Evolutionary conservation across 2,329 filamentous ascomycete species (phyloP).

Genomic region (Clarireedia paspali): DNA sequence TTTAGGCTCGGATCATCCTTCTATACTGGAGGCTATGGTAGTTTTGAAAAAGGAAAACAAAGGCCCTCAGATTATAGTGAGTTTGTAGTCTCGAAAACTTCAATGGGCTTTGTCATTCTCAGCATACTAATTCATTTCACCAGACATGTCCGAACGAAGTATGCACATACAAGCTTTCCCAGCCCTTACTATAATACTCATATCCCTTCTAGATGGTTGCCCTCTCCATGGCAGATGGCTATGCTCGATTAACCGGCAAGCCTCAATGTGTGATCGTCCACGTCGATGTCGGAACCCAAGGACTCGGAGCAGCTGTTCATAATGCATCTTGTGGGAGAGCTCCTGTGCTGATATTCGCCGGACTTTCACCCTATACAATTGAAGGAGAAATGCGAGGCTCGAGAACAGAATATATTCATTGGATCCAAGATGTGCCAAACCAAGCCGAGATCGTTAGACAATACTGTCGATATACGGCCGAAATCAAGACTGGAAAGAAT

Average conservation of each 20-base stretch:
- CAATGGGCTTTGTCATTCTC: not conserved
- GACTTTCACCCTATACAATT: conserved; percentile 63
- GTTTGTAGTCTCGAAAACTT: not conserved
- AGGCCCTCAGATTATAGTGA: conserved; percentile 47
- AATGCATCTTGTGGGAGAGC: conserved; percentile 64
- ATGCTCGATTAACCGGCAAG: conserved; percentile 56
- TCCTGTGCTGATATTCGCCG: conserved; percentile 65
- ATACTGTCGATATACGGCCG: conserved; percentile 64
- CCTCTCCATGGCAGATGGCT: conserved; percentile 70
- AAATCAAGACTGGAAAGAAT: conserved; percentile 65
- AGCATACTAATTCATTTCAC: not conserved
- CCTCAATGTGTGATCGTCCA: conserved; percentile 61
- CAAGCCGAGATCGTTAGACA: conserved; percentile 66
- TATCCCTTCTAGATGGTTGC: conserved; percentile 53
- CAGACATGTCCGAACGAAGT: conserved; percentile 60
- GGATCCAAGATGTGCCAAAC: conserved; percentile 71
- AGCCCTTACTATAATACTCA: conserved; percentile 5
- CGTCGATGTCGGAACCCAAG: conserved; percentile 72
- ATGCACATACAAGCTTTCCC: conserved; percentile 13
- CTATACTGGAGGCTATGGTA: conserved; percentile 66
- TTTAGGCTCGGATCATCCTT: conserved; percentile 54
- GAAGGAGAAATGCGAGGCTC: conserved; percentile 64
- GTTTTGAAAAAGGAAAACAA: conserved; percentile 61
- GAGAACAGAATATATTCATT: conserved; percentile 70
- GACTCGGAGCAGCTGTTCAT: conserved; percentile 57